Conservation (phyloP, 106 monocot genomes). For the Narthecium ossifragum region DNA sequence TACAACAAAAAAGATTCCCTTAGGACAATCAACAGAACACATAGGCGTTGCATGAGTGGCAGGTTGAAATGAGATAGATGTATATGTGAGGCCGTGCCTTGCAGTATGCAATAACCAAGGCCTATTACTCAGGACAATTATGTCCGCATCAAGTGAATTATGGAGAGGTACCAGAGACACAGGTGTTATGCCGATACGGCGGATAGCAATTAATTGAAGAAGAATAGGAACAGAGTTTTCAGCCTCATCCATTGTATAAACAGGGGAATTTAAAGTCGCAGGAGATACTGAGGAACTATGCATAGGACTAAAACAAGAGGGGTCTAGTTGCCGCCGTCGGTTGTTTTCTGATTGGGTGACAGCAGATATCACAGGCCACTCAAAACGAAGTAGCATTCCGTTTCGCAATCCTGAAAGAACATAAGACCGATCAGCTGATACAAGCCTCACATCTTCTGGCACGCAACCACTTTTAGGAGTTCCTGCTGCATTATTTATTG, state of each 20-base stretch:
- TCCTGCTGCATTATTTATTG: conserved; percentile 65
- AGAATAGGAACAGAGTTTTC: conserved; percentile 18
- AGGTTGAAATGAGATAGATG: conserved; percentile 81
- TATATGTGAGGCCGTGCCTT: conserved; percentile 77
- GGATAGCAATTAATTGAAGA: conserved; percentile 68
- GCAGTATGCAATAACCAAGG: conserved; percentile 85
- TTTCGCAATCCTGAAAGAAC: conserved; percentile 93
- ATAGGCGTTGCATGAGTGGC: conserved; percentile 90
- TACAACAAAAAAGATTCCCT: conserved; percentile 82
- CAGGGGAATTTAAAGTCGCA: conserved; percentile 4
- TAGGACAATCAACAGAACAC: conserved; percentile 59
- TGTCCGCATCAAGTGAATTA: conserved; percentile 71
- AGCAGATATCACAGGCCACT: conserved; percentile 44
- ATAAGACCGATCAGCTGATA: conserved; percentile 62
- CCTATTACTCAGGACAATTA: conserved; percentile 84
- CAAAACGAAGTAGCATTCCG: conserved; percentile 95
- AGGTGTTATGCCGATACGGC: conserved; percentile 81
- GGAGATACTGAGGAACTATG: conserved; percentile 2
- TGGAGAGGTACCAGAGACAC: conserved; percentile 69
- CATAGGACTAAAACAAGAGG: too few relatives aligned
- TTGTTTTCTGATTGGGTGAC: too few relatives aligned
- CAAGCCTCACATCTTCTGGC: conserved; percentile 82
- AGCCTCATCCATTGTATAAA: conserved; percentile 8
- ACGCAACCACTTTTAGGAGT: conserved; percentile 70
- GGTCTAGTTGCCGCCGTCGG: too few relatives aligned